Evolutionary conservation across 768 basidiomycete species (phyloP).

Genomic region (Lactarius pseudohatsudake): DNA sequence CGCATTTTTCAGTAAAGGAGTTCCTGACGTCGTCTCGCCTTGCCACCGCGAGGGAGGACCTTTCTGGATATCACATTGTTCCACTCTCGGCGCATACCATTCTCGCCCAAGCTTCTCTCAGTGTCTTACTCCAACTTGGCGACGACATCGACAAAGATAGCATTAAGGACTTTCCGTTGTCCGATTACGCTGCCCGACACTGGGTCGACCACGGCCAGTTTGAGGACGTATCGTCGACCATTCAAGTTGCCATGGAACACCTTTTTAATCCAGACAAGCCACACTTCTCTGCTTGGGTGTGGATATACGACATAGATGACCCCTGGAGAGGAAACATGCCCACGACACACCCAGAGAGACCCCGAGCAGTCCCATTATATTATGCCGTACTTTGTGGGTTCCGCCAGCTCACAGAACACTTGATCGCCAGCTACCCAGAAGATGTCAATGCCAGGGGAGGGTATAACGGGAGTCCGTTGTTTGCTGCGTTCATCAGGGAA

Average conservation of each 20-base stretch:
- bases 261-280: slow-evolving; percentile 1
- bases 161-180: background rate
- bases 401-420: background rate
- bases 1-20: slow-evolving; percentile 19
- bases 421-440: background rate
- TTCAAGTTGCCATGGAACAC: background rate
- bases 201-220: slow-evolving; percentile 1
- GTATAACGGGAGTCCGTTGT: background rate
- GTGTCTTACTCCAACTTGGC: background rate
- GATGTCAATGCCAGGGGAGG: background rate
- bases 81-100: background rate
- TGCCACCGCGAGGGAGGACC: background rate
- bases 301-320: slow-evolving; percentile 6
- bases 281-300: background rate
- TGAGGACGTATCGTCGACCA: background rate
- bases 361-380: background rate
- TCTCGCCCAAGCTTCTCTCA: background rate
- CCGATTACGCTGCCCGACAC: background rate
- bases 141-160: background rate
- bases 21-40: slow-evolving; percentile 6
- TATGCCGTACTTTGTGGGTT: background rate
- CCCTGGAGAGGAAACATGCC: background rate
- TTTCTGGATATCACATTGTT: slow-evolving; percentile 7
- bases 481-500: background rate
- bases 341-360: background rate